Evolutionary conservation across 2,329 filamentous ascomycete genomes (phyloP).

Genomic region (Pseudogymnoascus sp.): DNA sequence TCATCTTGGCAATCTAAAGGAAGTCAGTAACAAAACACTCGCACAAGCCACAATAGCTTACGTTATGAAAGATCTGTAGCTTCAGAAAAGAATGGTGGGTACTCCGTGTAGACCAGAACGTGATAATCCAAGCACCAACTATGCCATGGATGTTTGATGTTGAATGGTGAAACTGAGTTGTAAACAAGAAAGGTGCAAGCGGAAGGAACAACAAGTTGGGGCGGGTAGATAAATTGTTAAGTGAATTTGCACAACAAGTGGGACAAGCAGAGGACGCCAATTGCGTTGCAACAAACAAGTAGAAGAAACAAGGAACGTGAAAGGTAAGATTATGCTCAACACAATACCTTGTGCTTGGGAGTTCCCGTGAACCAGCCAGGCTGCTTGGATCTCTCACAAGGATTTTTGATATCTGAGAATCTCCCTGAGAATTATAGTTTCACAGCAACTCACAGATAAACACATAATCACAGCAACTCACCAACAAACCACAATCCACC

Average conservation of each 20-base stretch:
- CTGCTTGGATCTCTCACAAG: too few species aligned
- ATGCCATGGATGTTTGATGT: neutral
- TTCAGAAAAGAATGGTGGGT: neutral
- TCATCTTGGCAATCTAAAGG: neutral
- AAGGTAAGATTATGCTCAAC: too few species aligned
- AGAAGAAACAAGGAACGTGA: too few species aligned
- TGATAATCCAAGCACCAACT: neutral
- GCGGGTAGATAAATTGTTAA: neutral
- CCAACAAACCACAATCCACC: neutral
- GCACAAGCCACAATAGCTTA: neutral
- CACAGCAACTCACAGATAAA: neutral
- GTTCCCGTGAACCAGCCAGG: too few species aligned
- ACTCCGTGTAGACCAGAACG: neutral
- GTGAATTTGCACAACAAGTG: neutral
- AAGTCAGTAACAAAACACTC: neutral
- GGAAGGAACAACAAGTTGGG: too few species aligned
- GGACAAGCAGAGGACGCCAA: too few species aligned
- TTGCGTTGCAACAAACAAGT: too few species aligned
- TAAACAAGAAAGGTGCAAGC: neutral
- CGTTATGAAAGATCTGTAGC: neutral
- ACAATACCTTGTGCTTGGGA: too few species aligned
- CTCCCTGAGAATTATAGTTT: neutral
- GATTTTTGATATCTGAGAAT: neutral
- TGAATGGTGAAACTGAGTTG: neutral
- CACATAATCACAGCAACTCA: neutral